A percentile compares a stretch with the other conserved stretches of the same genome.
These are phyloP conservation scores for Coccomyxa sp. DNA, from an alignment of 139 green algal genomes.

Conservation along the genomic window DNA sequence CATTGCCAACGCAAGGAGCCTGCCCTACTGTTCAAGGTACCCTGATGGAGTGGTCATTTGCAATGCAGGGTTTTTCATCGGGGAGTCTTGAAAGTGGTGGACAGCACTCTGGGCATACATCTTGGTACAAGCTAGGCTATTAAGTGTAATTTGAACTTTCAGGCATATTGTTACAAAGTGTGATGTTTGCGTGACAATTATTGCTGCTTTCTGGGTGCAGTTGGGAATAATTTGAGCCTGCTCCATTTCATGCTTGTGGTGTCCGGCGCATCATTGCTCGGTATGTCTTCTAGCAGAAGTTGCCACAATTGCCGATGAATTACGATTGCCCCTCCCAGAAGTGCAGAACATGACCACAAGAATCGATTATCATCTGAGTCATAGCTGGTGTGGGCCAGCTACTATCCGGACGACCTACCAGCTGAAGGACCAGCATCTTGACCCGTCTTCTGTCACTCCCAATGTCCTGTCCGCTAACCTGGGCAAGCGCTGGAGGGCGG, in stretches of 20 bases:
- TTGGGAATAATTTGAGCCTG: conserved; percentile 26
- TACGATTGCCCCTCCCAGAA: neutral
- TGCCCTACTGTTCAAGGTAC: no score
- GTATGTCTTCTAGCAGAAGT: conserved; percentile 5
- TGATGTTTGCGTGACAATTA: neutral
- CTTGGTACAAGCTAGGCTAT: conserved; percentile 3
- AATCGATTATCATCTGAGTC: neutral
- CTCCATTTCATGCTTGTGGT: conserved; percentile 52
- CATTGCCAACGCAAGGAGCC: no score
- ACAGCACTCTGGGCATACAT: conserved; percentile 18
- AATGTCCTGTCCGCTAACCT: conserved; percentile 28
- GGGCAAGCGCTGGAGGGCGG: conserved; percentile 45
- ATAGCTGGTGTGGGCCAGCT: conserved; percentile 1
- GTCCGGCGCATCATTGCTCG: conserved; percentile 31
- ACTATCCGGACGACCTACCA: conserved; percentile 11
- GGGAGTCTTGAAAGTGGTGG: conserved; percentile 15
- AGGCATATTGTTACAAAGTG: neutral
- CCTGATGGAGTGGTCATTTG: no score
- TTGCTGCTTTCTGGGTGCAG: neutral
- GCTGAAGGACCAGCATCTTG: neutral
- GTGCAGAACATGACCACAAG: no score
- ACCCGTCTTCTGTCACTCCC: conserved; percentile 10
- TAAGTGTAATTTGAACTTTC: neutral
- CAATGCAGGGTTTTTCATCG: conserved; percentile 16
- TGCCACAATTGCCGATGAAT: neutral